A percentile compares a stretch with the other conserved stretches of the same genome.
Evolutionary conservation across 768 basidiomycete species (phyloP).

Genomic region (Mycena pura): DNA sequence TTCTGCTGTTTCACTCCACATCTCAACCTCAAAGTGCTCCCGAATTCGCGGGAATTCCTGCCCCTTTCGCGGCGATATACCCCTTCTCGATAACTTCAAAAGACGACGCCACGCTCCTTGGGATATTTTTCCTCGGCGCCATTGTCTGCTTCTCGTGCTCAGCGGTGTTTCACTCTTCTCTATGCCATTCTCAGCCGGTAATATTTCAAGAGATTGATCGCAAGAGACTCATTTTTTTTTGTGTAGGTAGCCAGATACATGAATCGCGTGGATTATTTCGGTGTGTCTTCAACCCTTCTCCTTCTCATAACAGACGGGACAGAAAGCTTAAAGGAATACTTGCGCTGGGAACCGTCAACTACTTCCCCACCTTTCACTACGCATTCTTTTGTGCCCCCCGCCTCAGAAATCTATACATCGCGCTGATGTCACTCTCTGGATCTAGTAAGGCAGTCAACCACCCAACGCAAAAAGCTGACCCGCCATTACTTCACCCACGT

Average conservation of each 20-base stretch:
- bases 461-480: too few relatives aligned
- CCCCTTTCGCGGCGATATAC: not conserved
- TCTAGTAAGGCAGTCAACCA: too few relatives aligned
- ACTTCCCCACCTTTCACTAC: conserved; percentile 21
- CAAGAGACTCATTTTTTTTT: too few relatives aligned
- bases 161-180: conserved; percentile 9
- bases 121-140: conserved; percentile 8
- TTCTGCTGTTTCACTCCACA: not conserved
- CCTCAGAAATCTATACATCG: conserved; percentile 12
- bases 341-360: conserved; percentile 19
- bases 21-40: not conserved
- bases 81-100: not conserved
- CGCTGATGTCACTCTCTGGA: conserved; percentile 11
- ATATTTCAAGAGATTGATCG: too few relatives aligned
- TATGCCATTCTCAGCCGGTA: conserved; percentile 15
- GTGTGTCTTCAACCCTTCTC: not conserved
- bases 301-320: not conserved
- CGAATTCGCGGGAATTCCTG: not conserved
- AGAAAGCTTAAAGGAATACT: too few relatives aligned
- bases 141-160: conserved; percentile 11
- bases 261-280: conserved; percentile 23
- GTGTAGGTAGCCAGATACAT: conserved; percentile 13
- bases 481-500: not conserved
- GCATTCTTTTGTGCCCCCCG: conserved; percentile 12
- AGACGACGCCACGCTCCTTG: not conserved